Conservation (phyloP, 805 yeast genomes). For the Phaffomyces thermotolerans region DNA sequence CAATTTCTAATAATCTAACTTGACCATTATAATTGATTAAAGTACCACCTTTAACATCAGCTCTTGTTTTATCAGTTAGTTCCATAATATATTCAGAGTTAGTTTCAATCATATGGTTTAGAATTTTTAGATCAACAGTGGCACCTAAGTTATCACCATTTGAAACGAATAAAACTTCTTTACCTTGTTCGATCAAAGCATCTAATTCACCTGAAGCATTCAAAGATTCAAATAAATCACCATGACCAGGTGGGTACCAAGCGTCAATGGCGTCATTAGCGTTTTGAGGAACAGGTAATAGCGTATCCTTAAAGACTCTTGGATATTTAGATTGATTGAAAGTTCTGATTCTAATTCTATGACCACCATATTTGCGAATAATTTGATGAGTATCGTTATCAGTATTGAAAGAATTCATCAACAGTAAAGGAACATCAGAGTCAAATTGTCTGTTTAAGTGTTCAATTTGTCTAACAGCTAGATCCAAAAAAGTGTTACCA, state of each 20-base stretch:
- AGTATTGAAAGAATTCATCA: slow-evolving; percentile 98
- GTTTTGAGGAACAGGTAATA: slow-evolving; percentile 85
- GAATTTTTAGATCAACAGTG: slow-evolving; percentile 85
- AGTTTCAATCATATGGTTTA: slow-evolving; percentile 88
- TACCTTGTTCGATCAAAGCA: slow-evolving; percentile 82
- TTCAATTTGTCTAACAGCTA: slow-evolving; percentile 95
- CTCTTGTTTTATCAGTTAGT: slow-evolving; percentile 96
- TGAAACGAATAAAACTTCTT: slow-evolving; percentile 90
- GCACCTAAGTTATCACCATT: slow-evolving; percentile 99
- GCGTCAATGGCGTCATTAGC: slow-evolving; percentile 68
- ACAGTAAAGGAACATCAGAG: slow-evolving; percentile 88
- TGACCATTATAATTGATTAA: slow-evolving; percentile 92
- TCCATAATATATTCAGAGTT: slow-evolving; percentile 96
- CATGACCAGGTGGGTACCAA: slow-evolving; percentile 99
- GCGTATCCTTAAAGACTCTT: slow-evolving; percentile 90
- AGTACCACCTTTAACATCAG: slow-evolving; percentile 99
- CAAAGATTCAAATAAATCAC: slow-evolving; percentile 90
- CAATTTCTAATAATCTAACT: slow-evolving; percentile 90
- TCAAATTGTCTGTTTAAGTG: slow-evolving; percentile 84
- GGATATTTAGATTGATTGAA: slow-evolving; percentile 98
- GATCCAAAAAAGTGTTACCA: slow-evolving; percentile 93
- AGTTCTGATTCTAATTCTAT: slow-evolving; percentile 88
- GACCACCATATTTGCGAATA: slow-evolving; percentile 94
- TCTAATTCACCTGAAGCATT: slow-evolving; percentile 89
- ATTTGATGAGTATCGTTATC: slow-evolving; percentile 92